A percentile compares a stretch with the other conserved stretches of the same genome.
phyloP scores from a whole-genome alignment of 208 protist species.

The Herpetomonas tarakana region DNA sequence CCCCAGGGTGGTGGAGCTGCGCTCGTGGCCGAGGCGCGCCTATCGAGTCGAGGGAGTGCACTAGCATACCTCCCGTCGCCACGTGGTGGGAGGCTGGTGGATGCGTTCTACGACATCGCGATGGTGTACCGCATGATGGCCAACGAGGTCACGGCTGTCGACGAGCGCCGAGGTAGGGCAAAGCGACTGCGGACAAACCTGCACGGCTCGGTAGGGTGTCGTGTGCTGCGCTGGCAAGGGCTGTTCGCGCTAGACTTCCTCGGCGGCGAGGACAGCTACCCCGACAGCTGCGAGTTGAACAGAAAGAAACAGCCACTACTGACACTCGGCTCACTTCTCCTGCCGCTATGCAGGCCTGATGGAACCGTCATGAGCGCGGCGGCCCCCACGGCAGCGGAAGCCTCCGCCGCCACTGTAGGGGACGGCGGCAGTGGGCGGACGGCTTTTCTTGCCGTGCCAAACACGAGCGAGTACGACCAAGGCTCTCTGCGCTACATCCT shows the following conservation, averaged over 20 bases:
- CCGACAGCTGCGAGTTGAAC: slow-evolving; percentile 28
- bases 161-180: slow-evolving; percentile 9
- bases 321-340: slow-evolving; percentile 60
- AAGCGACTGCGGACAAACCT: slow-evolving; percentile 45
- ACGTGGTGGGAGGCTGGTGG: slow-evolving; percentile 37
- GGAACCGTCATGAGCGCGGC: slow-evolving; percentile 9
- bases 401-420: not conserved
- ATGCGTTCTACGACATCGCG: slow-evolving; percentile 30
- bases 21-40: too few species aligned
- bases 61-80: slow-evolving; percentile 32
- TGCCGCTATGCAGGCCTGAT: slow-evolving; percentile 35
- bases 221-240: slow-evolving; percentile 44
- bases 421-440: not conserved
- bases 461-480: slow-evolving; percentile 52
- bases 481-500: slow-evolving; percentile 65
- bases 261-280: slow-evolving; percentile 34
- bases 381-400: not conserved
- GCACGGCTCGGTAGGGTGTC: slow-evolving; percentile 52
- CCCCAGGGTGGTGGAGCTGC: not conserved
- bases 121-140: slow-evolving; percentile 36
- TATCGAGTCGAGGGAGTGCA: too few species aligned
- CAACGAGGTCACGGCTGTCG: slow-evolving; percentile 24
- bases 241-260: slow-evolving; percentile 63
- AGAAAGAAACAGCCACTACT: slow-evolving; percentile 63
- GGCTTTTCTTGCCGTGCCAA: slow-evolving; percentile 21